A percentile compares a stretch with the other conserved stretches of the same genome.
Conservation (phyloP, 768 basidiomycete genomes). For the Pulveroboletus sp. region DNA sequence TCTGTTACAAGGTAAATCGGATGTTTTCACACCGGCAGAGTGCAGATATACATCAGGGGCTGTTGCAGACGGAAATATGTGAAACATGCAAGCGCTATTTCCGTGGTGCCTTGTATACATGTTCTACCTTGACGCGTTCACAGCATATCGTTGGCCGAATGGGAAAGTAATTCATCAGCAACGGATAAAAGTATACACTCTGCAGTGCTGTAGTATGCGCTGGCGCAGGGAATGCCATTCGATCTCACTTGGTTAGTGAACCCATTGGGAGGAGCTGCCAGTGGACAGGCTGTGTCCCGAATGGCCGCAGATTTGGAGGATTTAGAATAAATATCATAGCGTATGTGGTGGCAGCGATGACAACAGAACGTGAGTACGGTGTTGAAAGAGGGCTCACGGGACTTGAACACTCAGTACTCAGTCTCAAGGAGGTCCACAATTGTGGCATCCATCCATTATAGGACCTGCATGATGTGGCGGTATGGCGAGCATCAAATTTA, state of each 20-base stretch:
- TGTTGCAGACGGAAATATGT: not conserved
- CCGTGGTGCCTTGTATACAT: not conserved
- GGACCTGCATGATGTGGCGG: no score
- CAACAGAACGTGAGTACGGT: no score
- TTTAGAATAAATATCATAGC: not conserved
- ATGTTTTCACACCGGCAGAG: slow-evolving; percentile 2
- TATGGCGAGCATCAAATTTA: no score
- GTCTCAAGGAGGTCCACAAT: no score
- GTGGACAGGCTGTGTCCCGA: no score
- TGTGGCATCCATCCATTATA: no score
- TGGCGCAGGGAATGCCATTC: not conserved
- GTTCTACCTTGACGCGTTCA: not conserved
- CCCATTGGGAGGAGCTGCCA: not conserved
- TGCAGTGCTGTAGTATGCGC: not conserved
- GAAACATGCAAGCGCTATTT: not conserved
- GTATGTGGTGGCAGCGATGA: not conserved
- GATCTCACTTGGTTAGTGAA: not conserved
- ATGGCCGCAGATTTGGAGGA: not conserved
- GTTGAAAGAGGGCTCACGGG: not conserved
- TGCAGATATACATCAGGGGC: not conserved
- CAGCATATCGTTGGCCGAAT: not conserved
- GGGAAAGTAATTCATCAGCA: not conserved
- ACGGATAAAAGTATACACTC: not conserved
- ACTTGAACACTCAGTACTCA: no score
- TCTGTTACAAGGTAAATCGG: not conserved